These are phyloP conservation scores for Coemansia sp. DNA, from an alignment of 192 early-diverging fungal species.

Conservation along the genomic window DNA sequence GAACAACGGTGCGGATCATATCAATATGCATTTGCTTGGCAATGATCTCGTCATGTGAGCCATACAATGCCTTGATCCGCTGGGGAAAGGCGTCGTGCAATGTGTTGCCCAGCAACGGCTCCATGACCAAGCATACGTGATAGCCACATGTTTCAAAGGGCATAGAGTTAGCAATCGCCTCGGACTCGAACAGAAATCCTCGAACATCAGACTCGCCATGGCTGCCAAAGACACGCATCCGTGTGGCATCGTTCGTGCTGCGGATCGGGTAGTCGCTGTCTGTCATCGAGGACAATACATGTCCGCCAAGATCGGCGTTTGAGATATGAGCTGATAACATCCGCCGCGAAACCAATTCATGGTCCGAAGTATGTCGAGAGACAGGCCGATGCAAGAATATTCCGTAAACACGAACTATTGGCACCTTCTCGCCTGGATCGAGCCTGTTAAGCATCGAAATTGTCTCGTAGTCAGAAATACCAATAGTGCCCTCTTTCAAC, in stretches of 20 bases:
- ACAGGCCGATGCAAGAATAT: conserved; percentile 34
- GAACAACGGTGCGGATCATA: conserved; percentile 77
- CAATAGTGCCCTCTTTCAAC: conserved; percentile 37
- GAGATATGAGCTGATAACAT: conserved; percentile 16
- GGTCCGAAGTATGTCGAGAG: conserved; percentile 17
- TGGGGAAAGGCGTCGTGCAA: conserved; percentile 51
- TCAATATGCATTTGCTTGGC: conserved; percentile 47
- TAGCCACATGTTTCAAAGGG: conserved; percentile 7
- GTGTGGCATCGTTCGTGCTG: background rate
- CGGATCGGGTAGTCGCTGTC: background rate
- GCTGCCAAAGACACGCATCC: conserved; percentile 31
- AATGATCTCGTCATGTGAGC: conserved; percentile 31
- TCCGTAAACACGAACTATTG: conserved; percentile 44
- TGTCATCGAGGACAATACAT: background rate
- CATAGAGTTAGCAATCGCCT: conserved; percentile 14
- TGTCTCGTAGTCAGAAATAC: conserved; percentile 47
- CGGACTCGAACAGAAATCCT: conserved; percentile 11
- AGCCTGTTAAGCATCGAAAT: conserved; percentile 47
- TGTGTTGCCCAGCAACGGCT: conserved; percentile 46
- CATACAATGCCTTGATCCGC: conserved; percentile 34
- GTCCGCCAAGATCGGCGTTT: background rate
- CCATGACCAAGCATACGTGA: conserved; percentile 50
- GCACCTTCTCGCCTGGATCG: conserved; percentile 33
- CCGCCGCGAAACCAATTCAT: conserved; percentile 20
- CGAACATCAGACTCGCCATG: background rate